Evolutionary conservation across 805 yeast genomes (phyloP), one percentile per base, ranked within the genome.

Genomic region (Torulaspora maleeae): DNA sequence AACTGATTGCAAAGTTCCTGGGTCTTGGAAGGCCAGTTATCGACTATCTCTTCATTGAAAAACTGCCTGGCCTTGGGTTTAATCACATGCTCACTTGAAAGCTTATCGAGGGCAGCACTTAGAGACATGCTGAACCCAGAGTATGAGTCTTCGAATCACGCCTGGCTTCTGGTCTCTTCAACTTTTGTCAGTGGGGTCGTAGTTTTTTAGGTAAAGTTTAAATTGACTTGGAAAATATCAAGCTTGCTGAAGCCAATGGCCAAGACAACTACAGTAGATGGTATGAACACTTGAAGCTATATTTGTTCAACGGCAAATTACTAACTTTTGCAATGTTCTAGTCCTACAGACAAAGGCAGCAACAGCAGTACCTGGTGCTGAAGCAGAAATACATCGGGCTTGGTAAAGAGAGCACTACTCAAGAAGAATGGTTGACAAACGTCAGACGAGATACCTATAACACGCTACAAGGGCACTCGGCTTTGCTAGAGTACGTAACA

Each of bases 381-480:
- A 81, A 80, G 55, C 59, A 78, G 35, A 79, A 82, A 56, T 80
- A 84, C 58, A 69, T 83, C 17, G 95, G 95, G 1, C 63, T 90
- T 1, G 96, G 96, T 0, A 74, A 79, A 57, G 74, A 89, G 8
- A 81, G 79, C 43, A 88, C 95, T 0, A 71, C 83, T 0, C 70
- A 82, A 41, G 71, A 72, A 12, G 91, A 86, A 61, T 90, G 91
- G 78, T 56, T 82, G 49, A 64, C 75, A 5, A 86, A 84, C 54
- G 58, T 63, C 5, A 53, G 54, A 8, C 53, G 55, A 38, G 69
- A 65, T 44, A 58, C 65, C 3, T 62, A 61, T 43, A 47, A 53
- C 40, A 53, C 57, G 16, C 15, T 66, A 16, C 55, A 53, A 16
- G 58, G 59, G 6, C 67, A 64, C 45, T 55, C 66, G 0, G 59